Evolutionary conservation across 2,329 filamentous ascomycete species (phyloP), one percentile per base, ranked within the genome.

Genomic region (Penicillium sp.): DNA sequence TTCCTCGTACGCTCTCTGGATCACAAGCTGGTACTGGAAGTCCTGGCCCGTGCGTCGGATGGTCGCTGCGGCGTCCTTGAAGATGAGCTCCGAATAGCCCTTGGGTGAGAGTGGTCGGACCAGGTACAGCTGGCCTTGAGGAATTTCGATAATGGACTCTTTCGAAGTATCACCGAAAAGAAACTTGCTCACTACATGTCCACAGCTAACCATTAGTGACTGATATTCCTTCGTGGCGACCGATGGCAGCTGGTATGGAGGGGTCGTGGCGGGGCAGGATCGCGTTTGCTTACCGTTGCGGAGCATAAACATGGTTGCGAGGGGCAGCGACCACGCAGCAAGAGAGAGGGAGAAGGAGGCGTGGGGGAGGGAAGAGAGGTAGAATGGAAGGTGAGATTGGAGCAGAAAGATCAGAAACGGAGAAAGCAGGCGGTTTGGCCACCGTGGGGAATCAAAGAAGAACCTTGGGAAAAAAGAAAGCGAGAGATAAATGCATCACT

Each of bases 81-180:
- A 98, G 69, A 98, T 94, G 63, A 97, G 88, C 69, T 98, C 93
- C 1, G 91, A 96, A 66, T 96, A 97, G 52, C 93, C 93, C 68
- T 98, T 98, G 41, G 91, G 89, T 6, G 91, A 97, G 34, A 88
- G 80, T 8, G 93, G 93, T 57, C 93, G 87, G 57, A 98, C 93
- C 54, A 98, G 84, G 68, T 96, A 98, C 30, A 98, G 87, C 68
- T 97, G 90, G 62, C 93, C 93, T 68, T 97, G 89, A 11, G 90
- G 83, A 29, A 98, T 83, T 64, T 97, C 90, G 69, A 95, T 88
- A 62, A 98, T 81, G 33, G 88, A 86, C 73, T 97, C 90, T 67
- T 96, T 91, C 64, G 82, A 87, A 59, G 80, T 80, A 65, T 94
- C 89, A 51, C 83, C 83, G 65, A 97, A 97, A 63, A 97, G 82